Conservation (phyloP, 2,329 filamentous ascomycete species). For the Clarireedia hainanense region DNA sequence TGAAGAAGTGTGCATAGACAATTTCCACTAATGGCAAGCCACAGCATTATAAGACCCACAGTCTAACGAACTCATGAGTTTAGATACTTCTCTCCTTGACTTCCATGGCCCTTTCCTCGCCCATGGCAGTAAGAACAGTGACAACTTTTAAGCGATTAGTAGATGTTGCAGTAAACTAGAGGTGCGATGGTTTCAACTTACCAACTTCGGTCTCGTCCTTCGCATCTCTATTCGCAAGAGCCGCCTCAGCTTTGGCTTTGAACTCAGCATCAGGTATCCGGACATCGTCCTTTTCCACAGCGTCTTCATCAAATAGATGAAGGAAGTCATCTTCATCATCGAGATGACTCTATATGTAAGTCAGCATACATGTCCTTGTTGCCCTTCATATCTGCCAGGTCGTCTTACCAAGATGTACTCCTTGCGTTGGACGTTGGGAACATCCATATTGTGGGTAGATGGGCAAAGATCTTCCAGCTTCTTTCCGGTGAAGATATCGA, state of each 20-base stretch:
- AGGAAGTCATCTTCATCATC: conserved; percentile 94
- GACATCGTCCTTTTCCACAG: conserved; percentile 89
- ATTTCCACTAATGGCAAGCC: too few relatives aligned
- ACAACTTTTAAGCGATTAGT: too few relatives aligned
- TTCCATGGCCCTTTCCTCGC: conserved; percentile 86
- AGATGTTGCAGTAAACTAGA: not conserved
- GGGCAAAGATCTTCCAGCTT: conserved; percentile 99
- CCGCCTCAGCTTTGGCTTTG: conserved; percentile 29
- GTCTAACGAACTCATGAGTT: too few relatives aligned
- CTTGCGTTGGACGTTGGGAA: conserved; percentile 83
- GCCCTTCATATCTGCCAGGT: not conserved
- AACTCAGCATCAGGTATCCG: conserved; percentile 84
- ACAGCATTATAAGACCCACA: too few relatives aligned
- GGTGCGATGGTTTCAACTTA: conserved; percentile 46
- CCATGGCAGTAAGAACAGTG: conserved; percentile 72
- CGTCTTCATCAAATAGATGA: conserved; percentile 82
- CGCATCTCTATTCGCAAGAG: conserved; percentile 68
- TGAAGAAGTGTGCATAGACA: too few relatives aligned
- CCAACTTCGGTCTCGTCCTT: conserved; percentile 72
- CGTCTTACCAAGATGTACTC: conserved; percentile 89
- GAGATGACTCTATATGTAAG: conserved; percentile 46
- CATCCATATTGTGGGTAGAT: conserved; percentile 97
- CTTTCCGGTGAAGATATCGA: conserved; percentile 99
- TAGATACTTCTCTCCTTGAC: conserved; percentile 59
- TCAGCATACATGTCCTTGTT: not conserved